These are phyloP conservation scores for Colletotrichum melonis DNA, from an alignment of 2,329 filamentous ascomycete species.

Conservation along the genomic window DNA sequence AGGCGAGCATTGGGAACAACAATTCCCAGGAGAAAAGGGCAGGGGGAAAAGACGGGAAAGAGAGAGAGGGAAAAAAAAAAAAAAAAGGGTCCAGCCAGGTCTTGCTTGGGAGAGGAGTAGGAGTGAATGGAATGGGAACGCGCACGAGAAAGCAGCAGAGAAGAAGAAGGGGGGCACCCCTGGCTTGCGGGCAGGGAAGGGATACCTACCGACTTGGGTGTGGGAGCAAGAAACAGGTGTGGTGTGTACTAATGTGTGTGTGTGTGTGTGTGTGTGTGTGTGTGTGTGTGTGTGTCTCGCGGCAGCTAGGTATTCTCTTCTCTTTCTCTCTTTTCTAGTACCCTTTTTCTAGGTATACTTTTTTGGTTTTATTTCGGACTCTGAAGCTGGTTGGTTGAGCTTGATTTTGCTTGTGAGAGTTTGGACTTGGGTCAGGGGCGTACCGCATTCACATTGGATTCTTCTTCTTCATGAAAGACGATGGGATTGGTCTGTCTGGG, in stretches of 20 bases:
- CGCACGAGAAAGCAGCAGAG: not conserved
- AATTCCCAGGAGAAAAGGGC: not conserved
- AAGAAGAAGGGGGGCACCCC: constrained; percentile 7
- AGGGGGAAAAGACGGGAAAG: not conserved
- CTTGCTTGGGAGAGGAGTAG: not conserved
- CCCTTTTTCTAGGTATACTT: not conserved
- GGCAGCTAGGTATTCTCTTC: not conserved
- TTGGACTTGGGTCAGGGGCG: not conserved
- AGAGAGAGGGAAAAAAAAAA: not conserved
- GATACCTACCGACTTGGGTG: constrained; percentile 15
- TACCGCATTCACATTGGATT: not conserved
- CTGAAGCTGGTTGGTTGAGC: not conserved
- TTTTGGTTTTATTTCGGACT: not conserved
- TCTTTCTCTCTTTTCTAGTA: not conserved
- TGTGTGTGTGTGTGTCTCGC: not conserved
- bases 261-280: not conserved
- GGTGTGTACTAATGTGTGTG: not conserved
- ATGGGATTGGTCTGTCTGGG: not conserved
- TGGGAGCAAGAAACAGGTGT: constrained; percentile 15
- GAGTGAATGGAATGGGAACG: not conserved
- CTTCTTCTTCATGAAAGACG: not conserved
- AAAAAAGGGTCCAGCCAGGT: constrained; percentile 28
- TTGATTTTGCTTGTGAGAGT: not conserved
- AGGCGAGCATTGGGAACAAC: constrained; percentile 12
- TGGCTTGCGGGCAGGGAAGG: constrained; percentile 27